phyloP scores from a whole-genome alignment of 768 basidiomycete species.

The Porpolomopsis calyptriformis region DNA sequence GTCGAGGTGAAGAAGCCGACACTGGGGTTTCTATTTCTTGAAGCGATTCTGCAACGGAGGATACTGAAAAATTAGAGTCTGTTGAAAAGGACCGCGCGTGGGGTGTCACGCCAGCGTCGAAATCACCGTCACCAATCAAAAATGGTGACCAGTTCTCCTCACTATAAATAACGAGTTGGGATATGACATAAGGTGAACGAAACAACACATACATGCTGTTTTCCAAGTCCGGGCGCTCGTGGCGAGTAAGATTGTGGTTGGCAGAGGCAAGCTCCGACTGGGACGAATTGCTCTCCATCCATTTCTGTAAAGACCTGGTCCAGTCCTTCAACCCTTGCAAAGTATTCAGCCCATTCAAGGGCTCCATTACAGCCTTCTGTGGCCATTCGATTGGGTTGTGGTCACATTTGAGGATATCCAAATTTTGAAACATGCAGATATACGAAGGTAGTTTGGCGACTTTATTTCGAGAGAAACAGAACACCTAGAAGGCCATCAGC shows the following conservation, averaged over 20 bases:
- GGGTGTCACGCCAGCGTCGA: conserved; percentile 30
- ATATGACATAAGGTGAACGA: no score
- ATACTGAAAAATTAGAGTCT: conserved; percentile 46
- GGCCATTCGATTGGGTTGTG: conserved; percentile 96
- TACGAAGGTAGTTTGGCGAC: conserved; percentile 72
- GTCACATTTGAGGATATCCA: conserved; percentile 78
- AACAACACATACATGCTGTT: conserved; percentile 27
- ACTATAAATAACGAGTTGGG: no score
- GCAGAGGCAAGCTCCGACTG: conserved; percentile 31
- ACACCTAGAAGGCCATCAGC: conserved; percentile 43
- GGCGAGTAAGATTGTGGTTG: conserved; percentile 41
- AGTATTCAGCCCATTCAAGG: conserved; percentile 30
- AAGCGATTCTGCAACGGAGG: conserved; percentile 33
- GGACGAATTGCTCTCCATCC: conserved; percentile 52
- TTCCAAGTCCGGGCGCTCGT: conserved; percentile 36
- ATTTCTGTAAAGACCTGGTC: conserved; percentile 60
- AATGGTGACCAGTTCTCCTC: conserved; percentile 35
- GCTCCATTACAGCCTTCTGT: conserved; percentile 45
- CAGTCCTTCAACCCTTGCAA: conserved; percentile 55
- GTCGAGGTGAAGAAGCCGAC: conserved; percentile 17
- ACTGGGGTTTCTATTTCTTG: conserved; percentile 18
- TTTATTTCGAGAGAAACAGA: conserved; percentile 80
- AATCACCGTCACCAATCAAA: conserved; percentile 25
- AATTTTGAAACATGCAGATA: conserved; percentile 54
- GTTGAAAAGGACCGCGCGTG: conserved; percentile 53